Base-by-base conservation (phyloP, 164 flowering plant genomes). In the Liquidambar formosana region DNA sequence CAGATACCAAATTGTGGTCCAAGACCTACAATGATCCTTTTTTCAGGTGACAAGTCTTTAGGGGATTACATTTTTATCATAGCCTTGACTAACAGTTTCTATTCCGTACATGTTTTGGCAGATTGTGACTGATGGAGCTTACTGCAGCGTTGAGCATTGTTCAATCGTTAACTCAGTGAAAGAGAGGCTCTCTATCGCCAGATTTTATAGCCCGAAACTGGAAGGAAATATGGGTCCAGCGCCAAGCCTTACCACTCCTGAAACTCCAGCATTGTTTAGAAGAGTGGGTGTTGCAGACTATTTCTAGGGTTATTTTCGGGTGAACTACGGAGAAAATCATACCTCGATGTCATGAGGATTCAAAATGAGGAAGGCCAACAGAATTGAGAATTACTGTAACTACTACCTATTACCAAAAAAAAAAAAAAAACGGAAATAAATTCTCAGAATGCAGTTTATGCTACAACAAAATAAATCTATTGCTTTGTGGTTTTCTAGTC, bases 91-190 rank as follows among this genome's bases (percentile, higher is more conserved):
- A n/a, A 33, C 41, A 33, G 41, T 33, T 33, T 6, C 41, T 6
- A 33, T 33, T 33, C 41, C 6, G 4, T 33, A 33, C 6, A 33
- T 45, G 66, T 25, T 16, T 44, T 49, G 25, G 63, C 64, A 80
- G 83, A 80, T 80, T 16, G 43, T 69, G 61, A 73, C 72, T 3
- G 78, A 81, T 53, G 81, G 81, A 1, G 16, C 18, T 4, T 81
- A 81, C 51, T 61, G 75, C 0, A 81, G 84, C 70, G 68, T 78
- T 2, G 78, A 76, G 76, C 84, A 81, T 45, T 53, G 80, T 0
- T 82, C 71, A n/a, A 70, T 64, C 0, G 77, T 81, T 11, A 77
- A 76, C 58, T 64, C 78, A 1, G n/a, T 0, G 26, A 66, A 64
- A 45, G 82, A 81, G 48, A 78, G 82, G 47, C 46, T 81, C 19